These are phyloP conservation scores for Teunomyces panamensis DNA, from an alignment of 805 yeast species.

Conservation along the genomic window DNA sequence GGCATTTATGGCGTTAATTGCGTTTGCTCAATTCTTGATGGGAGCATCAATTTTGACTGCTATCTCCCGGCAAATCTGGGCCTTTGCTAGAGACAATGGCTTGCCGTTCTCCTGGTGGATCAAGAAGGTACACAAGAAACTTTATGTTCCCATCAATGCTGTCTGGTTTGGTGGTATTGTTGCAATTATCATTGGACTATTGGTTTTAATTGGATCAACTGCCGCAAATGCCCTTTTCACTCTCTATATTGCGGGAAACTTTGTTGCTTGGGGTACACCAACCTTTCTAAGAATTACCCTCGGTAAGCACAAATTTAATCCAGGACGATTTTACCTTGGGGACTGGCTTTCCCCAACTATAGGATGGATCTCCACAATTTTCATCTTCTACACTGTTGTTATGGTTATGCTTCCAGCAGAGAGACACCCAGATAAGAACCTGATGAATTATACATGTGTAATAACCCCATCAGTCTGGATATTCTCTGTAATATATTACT, in stretches of 20 bases:
- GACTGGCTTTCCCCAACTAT: constrained; percentile 11
- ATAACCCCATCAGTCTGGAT: constrained; percentile 64
- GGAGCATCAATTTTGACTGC: constrained; percentile 62
- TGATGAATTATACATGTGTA: constrained; percentile 71
- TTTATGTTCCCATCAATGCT: constrained; percentile 64
- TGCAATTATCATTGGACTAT: constrained; percentile 50
- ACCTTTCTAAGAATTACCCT: constrained; percentile 50
- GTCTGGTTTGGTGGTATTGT: constrained; percentile 50
- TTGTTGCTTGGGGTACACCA: constrained; percentile 63
- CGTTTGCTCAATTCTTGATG: constrained; percentile 63
- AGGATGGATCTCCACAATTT: constrained; percentile 33
- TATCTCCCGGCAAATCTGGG: constrained; percentile 69
- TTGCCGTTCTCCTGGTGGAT: constrained; percentile 58
- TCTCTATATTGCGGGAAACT: constrained; percentile 59
- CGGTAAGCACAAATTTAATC: constrained; percentile 42
- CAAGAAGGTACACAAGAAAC: constrained; percentile 53
- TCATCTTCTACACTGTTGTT: constrained; percentile 52
- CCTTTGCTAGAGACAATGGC: constrained; percentile 75
- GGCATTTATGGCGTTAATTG: constrained; percentile 57
- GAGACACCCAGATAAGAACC: constrained; percentile 34
- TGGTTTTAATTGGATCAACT: constrained; percentile 57
- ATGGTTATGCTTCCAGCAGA: constrained; percentile 62
- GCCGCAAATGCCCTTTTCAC: constrained; percentile 61
- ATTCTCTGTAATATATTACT: constrained; percentile 51
- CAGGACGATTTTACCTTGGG: constrained; percentile 70